These are phyloP conservation scores for Syncephalastrum contaminatum DNA, from an alignment of 371 early-diverging fungal genomes.

Conservation along the genomic window DNA sequence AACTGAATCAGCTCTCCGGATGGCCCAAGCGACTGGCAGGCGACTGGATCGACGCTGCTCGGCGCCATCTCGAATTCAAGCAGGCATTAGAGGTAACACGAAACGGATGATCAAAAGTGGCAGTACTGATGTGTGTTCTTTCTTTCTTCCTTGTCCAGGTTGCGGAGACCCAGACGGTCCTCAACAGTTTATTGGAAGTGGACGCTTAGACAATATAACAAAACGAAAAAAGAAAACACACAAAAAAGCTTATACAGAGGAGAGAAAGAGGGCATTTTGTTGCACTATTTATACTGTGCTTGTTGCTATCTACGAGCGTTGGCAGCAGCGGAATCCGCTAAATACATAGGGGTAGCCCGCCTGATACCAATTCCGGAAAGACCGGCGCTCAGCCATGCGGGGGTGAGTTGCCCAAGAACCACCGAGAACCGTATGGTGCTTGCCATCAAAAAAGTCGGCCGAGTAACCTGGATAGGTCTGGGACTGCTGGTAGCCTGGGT, in stretches of 20 bases:
- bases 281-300: neutral
- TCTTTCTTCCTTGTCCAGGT: slow-evolving; percentile 9
- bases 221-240: slow-evolving; percentile 8
- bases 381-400: slow-evolving; percentile 64
- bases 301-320: neutral
- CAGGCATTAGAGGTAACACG: slow-evolving; percentile 72
- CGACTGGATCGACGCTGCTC: slow-evolving; percentile 85
- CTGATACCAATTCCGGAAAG: slow-evolving; percentile 92
- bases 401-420: slow-evolving; percentile 89
- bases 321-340: slow-evolving; percentile 63
- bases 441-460: slow-evolving; percentile 86
- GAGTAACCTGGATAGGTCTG: slow-evolving; percentile 87
- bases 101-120: neutral
- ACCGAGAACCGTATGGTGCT: slow-evolving; percentile 81
- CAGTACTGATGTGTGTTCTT: neutral
- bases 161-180: slow-evolving; percentile 21
- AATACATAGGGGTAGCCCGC: slow-evolving; percentile 81
- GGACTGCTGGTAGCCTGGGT: slow-evolving; percentile 63
- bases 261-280: neutral
- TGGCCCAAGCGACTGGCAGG: slow-evolving; percentile 85
- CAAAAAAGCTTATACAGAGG: slow-evolving; percentile 1
- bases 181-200: slow-evolving; percentile 23
- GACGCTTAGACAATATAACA: slow-evolving; percentile 4
- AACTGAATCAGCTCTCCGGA: slow-evolving; percentile 88
- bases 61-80: slow-evolving; percentile 78